Base-by-base conservation (phyloP, 164 flowering plant species). In the Warburgia ugandensis region DNA sequence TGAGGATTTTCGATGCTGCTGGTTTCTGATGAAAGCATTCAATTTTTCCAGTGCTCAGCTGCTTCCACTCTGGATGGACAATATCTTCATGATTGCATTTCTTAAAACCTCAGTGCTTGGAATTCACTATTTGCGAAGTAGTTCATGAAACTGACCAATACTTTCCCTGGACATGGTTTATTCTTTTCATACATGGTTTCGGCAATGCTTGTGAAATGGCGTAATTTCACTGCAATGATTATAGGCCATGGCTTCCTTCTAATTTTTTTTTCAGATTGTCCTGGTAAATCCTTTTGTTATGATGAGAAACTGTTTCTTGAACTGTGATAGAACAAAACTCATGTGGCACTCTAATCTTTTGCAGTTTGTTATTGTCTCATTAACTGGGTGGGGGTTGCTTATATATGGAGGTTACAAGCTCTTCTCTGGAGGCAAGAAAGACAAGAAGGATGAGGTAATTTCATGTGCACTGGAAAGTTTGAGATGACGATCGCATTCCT, bases 371-470 rank as follows among this genome's bases (percentile, higher is more conserved):
- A 69, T 75, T 29, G 73, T 67, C n/a, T 73, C 77, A 40, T 49
- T 73, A 55, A 23, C 77, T 50, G 80, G 80, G 4, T 77, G 82
- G 78, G 86, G 78, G 2, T 52, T 69, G 39, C 59, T 73, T 22
- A 16, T 75, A 22, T 77, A 47, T 66, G 86, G 80, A 12, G 74
- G 78, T 26, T 77, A 62, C 70, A 75, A 77, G 67, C 52, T 56
- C 17, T 77, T 75, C 47, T 64, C 72, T 46, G 50, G 59, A 28
- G 78, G 66, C 59, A 77, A 77, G 60, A 65, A 68, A 19, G 80
- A 69, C 35, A 77, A 76, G 63, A 77, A 73, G 33, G 94, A 75
- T 66, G 83, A 86, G 95, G 97, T 89, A 74, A 26, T 58, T 52
- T 17, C 29, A 29, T 27, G 1, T 37, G 35, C 58, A n/a, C 19